phyloP scores from a whole-genome alignment of 2,329 filamentous ascomycete species.

The Xylaria sp. region DNA sequence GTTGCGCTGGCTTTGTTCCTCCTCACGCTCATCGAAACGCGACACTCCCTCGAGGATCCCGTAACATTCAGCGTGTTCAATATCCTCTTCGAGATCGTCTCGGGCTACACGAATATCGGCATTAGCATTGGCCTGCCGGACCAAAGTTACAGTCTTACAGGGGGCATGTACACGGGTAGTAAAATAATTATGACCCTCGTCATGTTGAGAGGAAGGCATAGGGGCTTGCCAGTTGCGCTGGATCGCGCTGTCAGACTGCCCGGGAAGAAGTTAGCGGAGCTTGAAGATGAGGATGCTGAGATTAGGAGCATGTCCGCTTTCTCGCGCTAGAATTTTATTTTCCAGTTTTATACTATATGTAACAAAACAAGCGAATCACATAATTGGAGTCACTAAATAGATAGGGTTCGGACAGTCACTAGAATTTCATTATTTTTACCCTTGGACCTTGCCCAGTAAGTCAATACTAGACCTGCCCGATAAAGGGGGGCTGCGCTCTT shows the following conservation, averaged over 20 bases:
- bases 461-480: neutral
- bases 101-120: slow-evolving; percentile 1
- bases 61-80: slow-evolving; percentile 3
- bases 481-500: neutral
- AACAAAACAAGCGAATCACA: slow-evolving; percentile 1
- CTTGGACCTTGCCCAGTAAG: neutral
- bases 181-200: slow-evolving; percentile 1
- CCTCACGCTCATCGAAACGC: neutral
- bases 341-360: slow-evolving; percentile 4
- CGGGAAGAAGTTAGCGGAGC: neutral
- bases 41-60: slow-evolving; percentile 1
- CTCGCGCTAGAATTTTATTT: neutral
- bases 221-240: neutral
- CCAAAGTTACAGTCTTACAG: slow-evolving; percentile 1
- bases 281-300: slow-evolving; percentile 1
- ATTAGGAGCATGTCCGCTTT: slow-evolving; percentile 1
- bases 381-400: slow-evolving; percentile 1
- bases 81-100: slow-evolving; percentile 1
- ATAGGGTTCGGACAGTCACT: slow-evolving; percentile 1
- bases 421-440: slow-evolving; percentile 3
- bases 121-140: slow-evolving; percentile 1
- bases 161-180: slow-evolving; percentile 1
- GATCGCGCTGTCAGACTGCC: neutral
- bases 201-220: slow-evolving; percentile 2
- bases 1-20: slow-evolving; percentile 1